Percentiles rank a stretch among this genome's conserved stretches.
Evolutionary conservation across 2,329 filamentous ascomycete species (phyloP).

Genomic region (Bimuria novae-zelandiae): DNA sequence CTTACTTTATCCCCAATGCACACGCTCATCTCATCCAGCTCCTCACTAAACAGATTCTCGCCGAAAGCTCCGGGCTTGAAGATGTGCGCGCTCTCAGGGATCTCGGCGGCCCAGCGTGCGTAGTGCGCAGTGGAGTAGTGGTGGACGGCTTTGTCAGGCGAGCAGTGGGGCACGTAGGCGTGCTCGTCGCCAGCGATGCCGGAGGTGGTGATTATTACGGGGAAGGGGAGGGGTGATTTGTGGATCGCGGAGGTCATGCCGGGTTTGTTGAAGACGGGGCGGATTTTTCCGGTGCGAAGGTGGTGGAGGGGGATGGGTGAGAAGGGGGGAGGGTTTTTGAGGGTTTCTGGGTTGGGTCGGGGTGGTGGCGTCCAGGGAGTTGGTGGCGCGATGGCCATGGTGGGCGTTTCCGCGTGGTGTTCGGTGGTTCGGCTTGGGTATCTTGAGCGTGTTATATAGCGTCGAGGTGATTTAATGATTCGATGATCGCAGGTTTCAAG

Average conservation of each 20-base stretch:
- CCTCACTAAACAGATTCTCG: conserved; percentile 64
- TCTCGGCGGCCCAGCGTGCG: conserved; percentile 57
- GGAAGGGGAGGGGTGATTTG: conserved; percentile 53
- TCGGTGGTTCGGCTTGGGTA: no score
- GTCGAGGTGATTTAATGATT: not conserved
- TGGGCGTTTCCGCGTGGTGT: not conserved
- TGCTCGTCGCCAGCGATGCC: conserved; percentile 66
- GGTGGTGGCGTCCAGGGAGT: conserved; percentile 25
- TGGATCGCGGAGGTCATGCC: conserved; percentile 60
- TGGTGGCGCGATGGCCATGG: conserved; percentile 14
- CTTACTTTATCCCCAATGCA: conserved; percentile 57
- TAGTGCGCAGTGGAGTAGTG: conserved; percentile 67
- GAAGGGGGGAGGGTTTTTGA: conserved; percentile 31
- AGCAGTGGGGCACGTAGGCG: conserved; percentile 65
- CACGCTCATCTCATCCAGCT: conserved; percentile 66
- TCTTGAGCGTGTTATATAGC: no score
- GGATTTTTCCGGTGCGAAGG: conserved; percentile 62
- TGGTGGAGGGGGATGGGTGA: conserved; percentile 57
- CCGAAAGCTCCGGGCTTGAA: conserved; percentile 66
- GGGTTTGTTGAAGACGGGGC: conserved; percentile 57
- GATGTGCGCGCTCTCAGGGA: conserved; percentile 55
- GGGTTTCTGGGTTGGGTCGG: conserved; percentile 25
- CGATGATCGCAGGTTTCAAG: no score
- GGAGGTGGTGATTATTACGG: conserved; percentile 52
- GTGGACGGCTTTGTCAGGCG: conserved; percentile 66